A percentile compares a stretch with the other conserved stretches of the same genome.
Conservation (phyloP, 495 filamentous ascomycete species). For the Penicillium soppii region DNA sequence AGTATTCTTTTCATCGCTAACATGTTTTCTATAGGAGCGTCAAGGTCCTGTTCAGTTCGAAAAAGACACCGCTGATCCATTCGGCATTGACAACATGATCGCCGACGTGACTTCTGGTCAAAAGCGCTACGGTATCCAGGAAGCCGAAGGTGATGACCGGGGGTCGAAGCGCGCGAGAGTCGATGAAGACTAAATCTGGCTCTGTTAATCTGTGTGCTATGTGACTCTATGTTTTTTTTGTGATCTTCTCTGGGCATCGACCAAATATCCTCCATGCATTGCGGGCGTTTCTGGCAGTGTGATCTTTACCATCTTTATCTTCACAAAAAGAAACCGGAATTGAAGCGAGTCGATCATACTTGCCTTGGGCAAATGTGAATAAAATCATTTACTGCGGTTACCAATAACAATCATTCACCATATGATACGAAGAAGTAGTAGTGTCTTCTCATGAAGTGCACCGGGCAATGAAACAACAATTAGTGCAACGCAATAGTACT, state of each 20-base stretch:
- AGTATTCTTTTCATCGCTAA: slow-evolving; percentile 19
- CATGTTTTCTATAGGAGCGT: slow-evolving; percentile 52
- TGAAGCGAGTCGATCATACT: neutral
- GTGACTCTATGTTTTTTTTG: slow-evolving; percentile 1
- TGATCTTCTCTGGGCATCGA: slow-evolving; percentile 4
- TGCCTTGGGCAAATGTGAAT: neutral
- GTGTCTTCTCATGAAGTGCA: no score
- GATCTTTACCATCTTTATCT: slow-evolving; percentile 10
- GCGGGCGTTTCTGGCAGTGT: slow-evolving; percentile 25
- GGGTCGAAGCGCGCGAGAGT: slow-evolving; percentile 75
- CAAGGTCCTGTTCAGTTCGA: slow-evolving; percentile 98
- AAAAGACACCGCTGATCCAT: slow-evolving; percentile 85
- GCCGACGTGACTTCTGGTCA: slow-evolving; percentile 68
- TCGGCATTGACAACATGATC: slow-evolving; percentile 92
- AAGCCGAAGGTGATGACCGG: slow-evolving; percentile 58
- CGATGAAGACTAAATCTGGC: slow-evolving; percentile 60
- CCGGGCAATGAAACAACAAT: neutral
- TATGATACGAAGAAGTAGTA: no score
- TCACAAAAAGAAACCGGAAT: slow-evolving; percentile 6
- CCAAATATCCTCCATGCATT: slow-evolving; percentile 24
- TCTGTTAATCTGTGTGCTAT: slow-evolving; percentile 8
- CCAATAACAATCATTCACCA: no score
- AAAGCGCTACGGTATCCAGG: slow-evolving; percentile 85
- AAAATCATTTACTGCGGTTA: neutral
- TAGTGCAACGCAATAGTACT: no score